Conservation (phyloP, 768 basidiomycete genomes). For the Trametes gibbosa region DNA sequence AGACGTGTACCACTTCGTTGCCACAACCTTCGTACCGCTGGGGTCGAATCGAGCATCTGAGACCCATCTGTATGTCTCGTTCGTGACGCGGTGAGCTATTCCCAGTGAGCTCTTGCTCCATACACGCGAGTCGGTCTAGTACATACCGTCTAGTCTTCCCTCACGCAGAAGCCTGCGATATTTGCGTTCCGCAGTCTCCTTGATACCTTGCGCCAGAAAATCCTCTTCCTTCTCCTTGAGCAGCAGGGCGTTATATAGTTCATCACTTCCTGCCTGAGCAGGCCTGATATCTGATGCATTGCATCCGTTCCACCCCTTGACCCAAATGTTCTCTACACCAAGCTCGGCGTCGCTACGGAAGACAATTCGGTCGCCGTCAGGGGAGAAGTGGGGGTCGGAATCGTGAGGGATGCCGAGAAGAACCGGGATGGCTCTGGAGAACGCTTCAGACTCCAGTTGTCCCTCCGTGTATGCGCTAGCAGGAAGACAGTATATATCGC, state of each 20-base stretch:
- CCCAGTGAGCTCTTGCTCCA: neutral
- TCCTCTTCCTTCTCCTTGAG: constrained; percentile 43
- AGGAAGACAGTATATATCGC: constrained; percentile 71
- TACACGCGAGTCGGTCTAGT: neutral
- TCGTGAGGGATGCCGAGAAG: constrained; percentile 66
- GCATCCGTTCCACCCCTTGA: constrained; percentile 66
- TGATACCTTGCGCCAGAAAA: constrained; percentile 46
- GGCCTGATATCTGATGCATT: constrained; percentile 53
- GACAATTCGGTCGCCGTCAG: constrained; percentile 58
- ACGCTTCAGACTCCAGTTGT: constrained; percentile 23
- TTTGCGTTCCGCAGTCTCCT: constrained; percentile 49
- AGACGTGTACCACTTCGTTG: constrained; percentile 79
- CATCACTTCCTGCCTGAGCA: constrained; percentile 18
- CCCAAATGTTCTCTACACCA: constrained; percentile 76
- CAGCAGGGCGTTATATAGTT: constrained; percentile 36
- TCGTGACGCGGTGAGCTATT: constrained; percentile 54
- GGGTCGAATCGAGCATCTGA: constrained; percentile 72
- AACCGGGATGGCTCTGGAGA: constrained; percentile 53
- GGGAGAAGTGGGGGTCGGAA: constrained; percentile 72
- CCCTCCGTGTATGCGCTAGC: constrained; percentile 36
- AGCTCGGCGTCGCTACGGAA: constrained; percentile 72
- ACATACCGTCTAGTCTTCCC: constrained; percentile 49
- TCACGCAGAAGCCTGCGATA: constrained; percentile 51
- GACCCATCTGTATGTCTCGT: constrained; percentile 73
- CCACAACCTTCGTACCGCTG: constrained; percentile 56